Evolutionary conservation across 768 basidiomycete genomes (phyloP).

Genomic region (Pleurotus pulmonarius): DNA sequence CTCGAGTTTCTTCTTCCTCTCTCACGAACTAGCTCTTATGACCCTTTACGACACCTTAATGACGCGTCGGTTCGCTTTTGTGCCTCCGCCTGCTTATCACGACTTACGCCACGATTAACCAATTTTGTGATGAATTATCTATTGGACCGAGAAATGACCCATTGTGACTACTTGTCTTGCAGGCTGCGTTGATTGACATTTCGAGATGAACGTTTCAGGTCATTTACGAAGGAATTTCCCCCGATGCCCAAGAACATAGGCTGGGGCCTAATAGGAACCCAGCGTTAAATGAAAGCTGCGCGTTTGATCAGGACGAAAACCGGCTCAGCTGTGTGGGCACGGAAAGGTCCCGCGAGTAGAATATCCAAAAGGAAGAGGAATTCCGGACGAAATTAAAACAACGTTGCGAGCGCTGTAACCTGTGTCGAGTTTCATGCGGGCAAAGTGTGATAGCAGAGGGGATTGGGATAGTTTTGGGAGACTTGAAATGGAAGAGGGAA

Average conservation of each 20-base stretch:
- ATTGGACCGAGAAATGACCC: constrained; percentile 1
- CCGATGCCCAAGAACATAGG: not conserved
- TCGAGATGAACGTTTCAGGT: constrained; percentile 5
- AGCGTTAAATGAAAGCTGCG: constrained; percentile 1
- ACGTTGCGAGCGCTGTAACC: constrained; percentile 7
- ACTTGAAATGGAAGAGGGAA: not conserved
- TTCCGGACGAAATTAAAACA: constrained; percentile 6
- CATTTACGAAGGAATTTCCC: not conserved
- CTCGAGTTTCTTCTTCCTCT: constrained; percentile 1
- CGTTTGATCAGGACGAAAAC: constrained; percentile 3
- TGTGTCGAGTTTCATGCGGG: constrained; percentile 6
- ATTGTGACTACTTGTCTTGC: not conserved
- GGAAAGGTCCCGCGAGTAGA: constrained; percentile 2
- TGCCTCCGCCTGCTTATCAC: not conserved
- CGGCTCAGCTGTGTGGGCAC: not conserved
- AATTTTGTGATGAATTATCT: constrained; percentile 7
- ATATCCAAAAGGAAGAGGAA: not conserved
- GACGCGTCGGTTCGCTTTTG: constrained; percentile 6
- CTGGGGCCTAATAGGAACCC: not conserved
- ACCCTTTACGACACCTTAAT: constrained; percentile 9
- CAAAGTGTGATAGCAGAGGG: constrained; percentile 7
- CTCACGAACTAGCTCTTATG: constrained; percentile 8
- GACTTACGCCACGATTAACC: constrained; percentile 8
- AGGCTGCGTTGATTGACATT: constrained; percentile 3
- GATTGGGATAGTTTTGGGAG: not conserved